phyloP scores from a whole-genome alignment of 1,139 yeast species.

The Lodderomyces orthopsilosis region DNA sequence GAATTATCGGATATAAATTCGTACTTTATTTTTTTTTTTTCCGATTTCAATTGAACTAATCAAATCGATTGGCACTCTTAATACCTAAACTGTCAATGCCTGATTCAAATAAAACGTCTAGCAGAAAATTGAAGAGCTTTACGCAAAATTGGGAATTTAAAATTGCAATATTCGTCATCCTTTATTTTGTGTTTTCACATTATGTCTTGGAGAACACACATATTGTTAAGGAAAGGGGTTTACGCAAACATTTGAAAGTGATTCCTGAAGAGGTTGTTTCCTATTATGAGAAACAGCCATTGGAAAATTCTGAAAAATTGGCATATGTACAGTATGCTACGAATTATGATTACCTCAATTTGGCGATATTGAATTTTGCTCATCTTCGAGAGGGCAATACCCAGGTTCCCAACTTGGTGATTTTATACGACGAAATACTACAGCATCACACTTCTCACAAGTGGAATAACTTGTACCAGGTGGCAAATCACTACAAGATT shows the following conservation, averaged over 20 bases:
- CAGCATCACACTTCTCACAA: constrained; percentile 13
- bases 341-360: constrained; percentile 27
- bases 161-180: constrained; percentile 21
- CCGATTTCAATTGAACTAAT: background rate
- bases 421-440: constrained; percentile 24
- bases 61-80: too few relatives aligned
- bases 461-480: constrained; percentile 15
- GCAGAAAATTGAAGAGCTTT: background rate
- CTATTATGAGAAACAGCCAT: constrained; percentile 12
- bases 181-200: constrained; percentile 22
- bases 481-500: constrained; percentile 18
- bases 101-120: background rate
- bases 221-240: constrained; percentile 14
- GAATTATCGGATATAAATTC: background rate
- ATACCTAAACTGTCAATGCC: background rate
- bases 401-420: constrained; percentile 24
- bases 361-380: constrained; percentile 32
- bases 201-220: constrained; percentile 14
- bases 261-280: constrained; percentile 23
- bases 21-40: background rate
- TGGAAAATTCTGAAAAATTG: constrained; percentile 13
- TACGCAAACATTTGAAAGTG: constrained; percentile 20
- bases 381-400: constrained; percentile 22
- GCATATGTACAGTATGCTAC: constrained; percentile 43
- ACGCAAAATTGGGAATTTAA: constrained; percentile 25